phyloP scores from a whole-genome alignment of 352 stramenopile species.

The Globisporangium nodosum region DNA sequence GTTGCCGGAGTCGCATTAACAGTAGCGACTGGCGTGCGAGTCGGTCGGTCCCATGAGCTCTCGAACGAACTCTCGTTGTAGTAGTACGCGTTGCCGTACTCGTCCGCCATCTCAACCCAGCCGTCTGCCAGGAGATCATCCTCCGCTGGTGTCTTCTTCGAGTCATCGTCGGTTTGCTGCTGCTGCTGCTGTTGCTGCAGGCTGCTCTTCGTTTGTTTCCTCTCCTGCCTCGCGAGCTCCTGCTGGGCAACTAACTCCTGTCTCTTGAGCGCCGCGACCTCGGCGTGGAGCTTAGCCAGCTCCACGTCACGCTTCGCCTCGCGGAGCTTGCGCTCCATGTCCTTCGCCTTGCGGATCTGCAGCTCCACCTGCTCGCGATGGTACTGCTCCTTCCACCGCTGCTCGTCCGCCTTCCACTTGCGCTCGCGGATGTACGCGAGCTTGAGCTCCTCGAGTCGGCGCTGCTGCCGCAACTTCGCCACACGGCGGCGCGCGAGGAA shows the following conservation, averaged over 20 bases:
- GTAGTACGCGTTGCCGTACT: conserved; percentile 58
- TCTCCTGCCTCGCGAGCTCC: conserved; percentile 11
- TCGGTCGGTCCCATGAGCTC: conserved; percentile 41
- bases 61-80: conserved; percentile 46
- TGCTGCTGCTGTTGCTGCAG: conserved; percentile 4
- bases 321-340: conserved; percentile 37
- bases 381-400: conserved; percentile 45
- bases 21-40: not conserved
- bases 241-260: conserved; percentile 19
- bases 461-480: conserved; percentile 20
- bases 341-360: conserved; percentile 35
- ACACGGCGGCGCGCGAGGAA: conserved; percentile 33
- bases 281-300: conserved; percentile 42
- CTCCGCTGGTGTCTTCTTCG: not conserved
- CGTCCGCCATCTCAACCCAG: conserved; percentile 33
- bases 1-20: not conserved
- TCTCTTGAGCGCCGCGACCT: conserved; percentile 36
- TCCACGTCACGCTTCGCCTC: conserved; percentile 61
- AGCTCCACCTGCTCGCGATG: conserved; percentile 57
- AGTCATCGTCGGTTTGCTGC: not conserved
- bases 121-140: conserved; percentile 6
- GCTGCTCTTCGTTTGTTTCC: conserved; percentile 9
- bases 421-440: conserved; percentile 53
- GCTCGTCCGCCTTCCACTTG: conserved; percentile 44
- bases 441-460: conserved; percentile 40